phyloP scores from a whole-genome alignment of 2,329 filamentous ascomycete genomes.

The Delphinella strobiligena region DNA sequence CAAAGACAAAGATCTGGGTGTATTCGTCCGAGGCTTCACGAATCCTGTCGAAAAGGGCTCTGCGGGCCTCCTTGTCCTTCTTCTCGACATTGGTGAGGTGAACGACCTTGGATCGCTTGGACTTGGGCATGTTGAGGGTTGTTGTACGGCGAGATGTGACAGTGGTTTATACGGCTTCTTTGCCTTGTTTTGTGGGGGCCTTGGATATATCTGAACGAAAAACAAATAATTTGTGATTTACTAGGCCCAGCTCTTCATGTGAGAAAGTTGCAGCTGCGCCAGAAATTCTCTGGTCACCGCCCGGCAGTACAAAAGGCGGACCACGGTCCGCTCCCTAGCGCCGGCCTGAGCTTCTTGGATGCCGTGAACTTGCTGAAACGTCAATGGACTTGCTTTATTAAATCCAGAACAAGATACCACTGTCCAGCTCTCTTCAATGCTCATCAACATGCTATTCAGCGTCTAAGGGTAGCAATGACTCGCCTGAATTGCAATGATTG shows the following conservation, averaged over 20 bases:
- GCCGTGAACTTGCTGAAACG: neutral
- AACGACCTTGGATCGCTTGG: conserved; percentile 80
- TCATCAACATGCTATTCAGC: neutral
- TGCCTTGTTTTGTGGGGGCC: too few relatives aligned
- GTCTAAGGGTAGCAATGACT: neutral
- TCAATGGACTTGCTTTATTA: too few relatives aligned
- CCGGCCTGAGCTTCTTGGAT: neutral
- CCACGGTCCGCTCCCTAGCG: neutral
- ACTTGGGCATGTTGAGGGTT: conserved; percentile 69
- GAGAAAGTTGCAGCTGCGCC: neutral
- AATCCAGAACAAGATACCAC: too few relatives aligned
- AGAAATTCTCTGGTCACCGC: neutral
- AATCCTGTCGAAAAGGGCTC: conserved; percentile 78
- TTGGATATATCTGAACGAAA: too few relatives aligned
- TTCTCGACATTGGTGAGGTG: conserved; percentile 86
- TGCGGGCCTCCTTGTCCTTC: conserved; percentile 83
- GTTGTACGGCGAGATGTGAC: neutral
- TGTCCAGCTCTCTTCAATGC: neutral
- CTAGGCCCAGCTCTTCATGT: too few relatives aligned
- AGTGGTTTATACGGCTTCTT: neutral
- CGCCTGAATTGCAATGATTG: conserved; percentile 51
- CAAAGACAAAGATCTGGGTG: conserved; percentile 86
- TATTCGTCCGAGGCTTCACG: conserved; percentile 75
- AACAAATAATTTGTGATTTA: too few relatives aligned
- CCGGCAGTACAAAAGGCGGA: neutral